phyloP scores from a whole-genome alignment of 1,284 basidiomycete species.

The Heliocybe sulcata region DNA sequence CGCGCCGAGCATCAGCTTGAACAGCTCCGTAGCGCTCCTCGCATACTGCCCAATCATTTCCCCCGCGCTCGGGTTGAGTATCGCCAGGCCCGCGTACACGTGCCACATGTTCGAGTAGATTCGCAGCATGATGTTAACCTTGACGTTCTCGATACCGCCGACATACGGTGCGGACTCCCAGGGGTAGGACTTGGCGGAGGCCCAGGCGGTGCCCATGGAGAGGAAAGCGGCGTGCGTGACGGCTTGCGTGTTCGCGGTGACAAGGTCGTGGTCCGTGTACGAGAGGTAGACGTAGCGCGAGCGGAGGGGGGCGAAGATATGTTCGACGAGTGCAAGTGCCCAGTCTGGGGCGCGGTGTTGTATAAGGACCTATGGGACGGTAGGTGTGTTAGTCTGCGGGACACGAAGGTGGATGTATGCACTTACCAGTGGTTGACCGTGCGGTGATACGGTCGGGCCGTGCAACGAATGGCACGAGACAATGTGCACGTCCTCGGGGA shows the following conservation, averaged over 20 bases:
- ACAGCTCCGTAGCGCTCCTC: slow-evolving; percentile 80
- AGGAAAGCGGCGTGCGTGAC: slow-evolving; percentile 98
- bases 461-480: slow-evolving; percentile 94
- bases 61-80: slow-evolving; percentile 91
- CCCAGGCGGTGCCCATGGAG: slow-evolving; percentile 98
- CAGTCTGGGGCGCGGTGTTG: slow-evolving; percentile 78
- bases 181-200: slow-evolving; percentile 72
- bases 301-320: slow-evolving; percentile 75
- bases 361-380: slow-evolving; percentile 71
- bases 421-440: slow-evolving; percentile 87
- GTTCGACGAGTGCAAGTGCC: slow-evolving; percentile 75
- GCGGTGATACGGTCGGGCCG: slow-evolving; percentile 85
- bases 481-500: slow-evolving; percentile 84
- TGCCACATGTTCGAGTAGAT: slow-evolving; percentile 99
- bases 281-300: slow-evolving; percentile 89
- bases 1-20: slow-evolving; percentile 93
- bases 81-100: slow-evolving; percentile 96
- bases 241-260: slow-evolving; percentile 97
- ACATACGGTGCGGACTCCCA: slow-evolving; percentile 96
- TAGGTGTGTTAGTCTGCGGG: neutral
- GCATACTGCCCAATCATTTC: slow-evolving; percentile 90
- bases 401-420: slow-evolving; percentile 3
- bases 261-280: slow-evolving; percentile 93
- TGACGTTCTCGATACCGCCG: slow-evolving; percentile 97
- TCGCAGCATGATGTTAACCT: slow-evolving; percentile 94